Base-by-base conservation (phyloP, 1,284 basidiomycete genomes). In the Sporisorium iseilematis-ciliati region DNA sequence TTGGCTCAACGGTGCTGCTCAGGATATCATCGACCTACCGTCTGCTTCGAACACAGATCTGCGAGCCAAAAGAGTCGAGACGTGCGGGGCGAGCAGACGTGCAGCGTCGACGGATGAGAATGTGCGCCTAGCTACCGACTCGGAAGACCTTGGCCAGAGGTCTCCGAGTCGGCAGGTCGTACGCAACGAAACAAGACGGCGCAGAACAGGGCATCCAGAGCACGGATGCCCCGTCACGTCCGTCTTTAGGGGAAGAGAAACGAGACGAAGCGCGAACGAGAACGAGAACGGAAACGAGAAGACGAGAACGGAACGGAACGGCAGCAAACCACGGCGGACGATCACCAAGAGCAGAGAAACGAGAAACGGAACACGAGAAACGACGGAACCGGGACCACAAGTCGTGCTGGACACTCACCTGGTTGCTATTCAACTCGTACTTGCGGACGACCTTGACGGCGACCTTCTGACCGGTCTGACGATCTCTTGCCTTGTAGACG, bases 401-500 rank as follows among this genome's bases (percentile, higher is more conserved):
- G 31, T 29, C 12, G 60, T 94, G 91, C 86, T 14, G 7, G 26
- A 16, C 38, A 61, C 57, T 48, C 46, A 98, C 96, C 92, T 99
- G 96, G 14, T 92, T 92, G 51, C 93, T 90, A 85, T 93, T 97
- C 66, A 98, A 88, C 84, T 99, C 97, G 84, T 91, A 96, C 86
- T 99, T 99, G 82, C 97, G 92, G 56, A 99, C 97, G 56, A 96
- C 93, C 87, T 98, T 98, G 88, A 98, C 93, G 74, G 97, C 97
- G 38, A 97, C 93, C 86, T 92, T 93, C 84, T 91, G 88, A 20
- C 91, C 91, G 18, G 91, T 91, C 58, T 89, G 87, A 61, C 90
- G 87, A 86, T 97, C 93, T 58, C 92, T 82, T 3, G 95, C 97
- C 86, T 94, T 94, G 89, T 97, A 99, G 3, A 99, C 97, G 84